These are phyloP conservation scores for Vishniacozyma victoriae DNA, from an alignment of 768 basidiomycete genomes.

Conservation along the genomic window DNA sequence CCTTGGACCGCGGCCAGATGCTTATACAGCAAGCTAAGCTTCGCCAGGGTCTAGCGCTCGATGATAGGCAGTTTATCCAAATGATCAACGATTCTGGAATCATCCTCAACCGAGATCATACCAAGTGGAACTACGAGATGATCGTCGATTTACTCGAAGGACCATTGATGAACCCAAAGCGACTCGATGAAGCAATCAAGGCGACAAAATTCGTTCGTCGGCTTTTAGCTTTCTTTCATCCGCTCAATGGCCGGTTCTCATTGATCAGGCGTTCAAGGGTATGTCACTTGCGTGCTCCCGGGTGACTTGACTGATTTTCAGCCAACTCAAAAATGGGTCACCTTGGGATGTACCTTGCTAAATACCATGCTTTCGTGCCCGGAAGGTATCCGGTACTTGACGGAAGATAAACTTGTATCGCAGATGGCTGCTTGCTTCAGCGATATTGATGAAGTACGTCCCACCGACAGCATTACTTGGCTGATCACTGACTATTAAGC, in stretches of 20 bases:
- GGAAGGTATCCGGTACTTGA: slow-evolving; percentile 77
- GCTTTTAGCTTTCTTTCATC: slow-evolving; percentile 89
- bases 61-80: slow-evolving; percentile 84
- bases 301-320: slow-evolving; percentile 46
- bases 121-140: slow-evolving; percentile 87
- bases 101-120: slow-evolving; percentile 77
- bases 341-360: slow-evolving; percentile 72
- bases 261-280: slow-evolving; percentile 69
- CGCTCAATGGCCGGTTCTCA: slow-evolving; percentile 76
- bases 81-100: slow-evolving; percentile 82
- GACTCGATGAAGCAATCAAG: slow-evolving; percentile 90
- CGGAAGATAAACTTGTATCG: slow-evolving; percentile 75
- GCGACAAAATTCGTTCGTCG: slow-evolving; percentile 82
- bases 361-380: slow-evolving; percentile 73
- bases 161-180: slow-evolving; percentile 78
- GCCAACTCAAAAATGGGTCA: slow-evolving; percentile 78
- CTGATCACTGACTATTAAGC: slow-evolving; percentile 5
- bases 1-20: slow-evolving; percentile 76
- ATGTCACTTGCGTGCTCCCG: slow-evolving; percentile 4
- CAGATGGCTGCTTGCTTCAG: slow-evolving; percentile 83
- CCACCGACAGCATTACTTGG: not conserved
- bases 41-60: slow-evolving; percentile 87
- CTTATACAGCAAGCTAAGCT: slow-evolving; percentile 86
- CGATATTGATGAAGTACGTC: slow-evolving; percentile 80
- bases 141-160: slow-evolving; percentile 86